Percentiles rank a stretch among this genome's conserved stretches.
Evolutionary conservation across 2,329 filamentous ascomycete species (phyloP).

Genomic region (Penicillium hesseltinei): DNA sequence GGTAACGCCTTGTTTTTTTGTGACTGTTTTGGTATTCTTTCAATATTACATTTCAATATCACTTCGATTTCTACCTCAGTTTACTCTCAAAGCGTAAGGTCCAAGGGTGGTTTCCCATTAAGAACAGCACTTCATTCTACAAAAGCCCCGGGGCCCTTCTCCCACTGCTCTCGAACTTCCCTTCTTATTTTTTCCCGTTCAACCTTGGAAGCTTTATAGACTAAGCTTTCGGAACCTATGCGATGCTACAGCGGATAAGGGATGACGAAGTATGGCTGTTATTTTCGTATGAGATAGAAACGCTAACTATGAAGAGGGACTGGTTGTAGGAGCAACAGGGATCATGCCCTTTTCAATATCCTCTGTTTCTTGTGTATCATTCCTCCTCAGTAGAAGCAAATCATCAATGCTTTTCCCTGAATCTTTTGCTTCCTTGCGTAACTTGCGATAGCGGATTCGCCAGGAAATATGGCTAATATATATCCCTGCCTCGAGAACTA

Average conservation of each 20-base stretch:
- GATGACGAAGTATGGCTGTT: too few relatives aligned
- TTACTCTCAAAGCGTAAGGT: too few relatives aligned
- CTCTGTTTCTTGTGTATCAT: conserved; percentile 1
- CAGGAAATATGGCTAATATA: conserved; percentile 60
- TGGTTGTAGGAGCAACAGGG: not conserved
- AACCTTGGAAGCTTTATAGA: too few relatives aligned
- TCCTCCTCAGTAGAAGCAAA: conserved; percentile 33
- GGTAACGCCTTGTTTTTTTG: not conserved
- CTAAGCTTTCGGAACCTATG: too few relatives aligned
- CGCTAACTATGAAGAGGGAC: not conserved
- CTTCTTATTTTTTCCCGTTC: too few relatives aligned
- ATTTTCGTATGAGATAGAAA: not conserved
- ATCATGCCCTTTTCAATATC: conserved; percentile 8
- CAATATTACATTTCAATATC: not conserved
- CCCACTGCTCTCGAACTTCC: too few relatives aligned
- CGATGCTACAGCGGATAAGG: too few relatives aligned
- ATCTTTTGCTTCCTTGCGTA: conserved; percentile 53
- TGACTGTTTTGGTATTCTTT: not conserved
- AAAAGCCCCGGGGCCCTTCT: not conserved
- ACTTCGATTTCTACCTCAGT: too few relatives aligned
- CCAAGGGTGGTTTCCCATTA: too few relatives aligned
- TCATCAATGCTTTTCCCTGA: conserved; percentile 58
- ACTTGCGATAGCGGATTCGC: conserved; percentile 54
- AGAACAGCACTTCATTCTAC: not conserved
- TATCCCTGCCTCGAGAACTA: conserved; percentile 59